Conservation (phyloP, 1,284 basidiomycete species). For the Xerocomus nothofagi region DNA sequence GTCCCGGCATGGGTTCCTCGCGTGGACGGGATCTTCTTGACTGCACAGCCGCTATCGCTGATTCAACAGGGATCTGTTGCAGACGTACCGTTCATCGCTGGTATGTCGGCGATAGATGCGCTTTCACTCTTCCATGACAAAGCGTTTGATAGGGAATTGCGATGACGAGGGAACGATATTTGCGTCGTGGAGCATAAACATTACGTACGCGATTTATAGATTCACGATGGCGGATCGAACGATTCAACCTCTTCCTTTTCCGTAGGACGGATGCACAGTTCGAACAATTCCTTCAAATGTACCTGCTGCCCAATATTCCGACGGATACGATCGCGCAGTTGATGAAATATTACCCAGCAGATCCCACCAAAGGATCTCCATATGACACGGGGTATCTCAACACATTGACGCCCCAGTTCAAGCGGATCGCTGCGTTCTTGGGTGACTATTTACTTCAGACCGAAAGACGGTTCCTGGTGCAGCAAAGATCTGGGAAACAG, state of each 20-base stretch:
- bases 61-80: constrained; percentile 44
- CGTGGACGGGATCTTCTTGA: constrained; percentile 53
- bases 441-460: constrained; percentile 58
- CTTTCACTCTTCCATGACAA: constrained; percentile 27
- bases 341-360: constrained; percentile 42
- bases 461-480: constrained; percentile 49
- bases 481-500: background rate
- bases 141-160: constrained; percentile 41
- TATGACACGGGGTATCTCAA: constrained; percentile 48
- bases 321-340: constrained; percentile 31
- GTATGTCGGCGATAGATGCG: constrained; percentile 22
- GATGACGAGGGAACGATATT: constrained; percentile 59
- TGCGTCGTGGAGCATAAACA: constrained; percentile 42
- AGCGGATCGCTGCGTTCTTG: constrained; percentile 51
- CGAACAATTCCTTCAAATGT: background rate
- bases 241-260: background rate
- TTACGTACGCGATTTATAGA: too few relatives aligned
- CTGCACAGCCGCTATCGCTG: constrained; percentile 41
- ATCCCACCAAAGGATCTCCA: constrained; percentile 50
- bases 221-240: too few relatives aligned
- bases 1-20: constrained; percentile 51
- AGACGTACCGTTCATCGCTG: constrained; percentile 47
- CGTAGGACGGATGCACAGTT: background rate
- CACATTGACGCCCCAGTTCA: constrained; percentile 49
- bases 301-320: constrained; percentile 10